These are phyloP conservation scores for Chrysoporthe cubensis DNA, from an alignment of 2,329 filamentous ascomycete genomes.

Conservation along the genomic window DNA sequence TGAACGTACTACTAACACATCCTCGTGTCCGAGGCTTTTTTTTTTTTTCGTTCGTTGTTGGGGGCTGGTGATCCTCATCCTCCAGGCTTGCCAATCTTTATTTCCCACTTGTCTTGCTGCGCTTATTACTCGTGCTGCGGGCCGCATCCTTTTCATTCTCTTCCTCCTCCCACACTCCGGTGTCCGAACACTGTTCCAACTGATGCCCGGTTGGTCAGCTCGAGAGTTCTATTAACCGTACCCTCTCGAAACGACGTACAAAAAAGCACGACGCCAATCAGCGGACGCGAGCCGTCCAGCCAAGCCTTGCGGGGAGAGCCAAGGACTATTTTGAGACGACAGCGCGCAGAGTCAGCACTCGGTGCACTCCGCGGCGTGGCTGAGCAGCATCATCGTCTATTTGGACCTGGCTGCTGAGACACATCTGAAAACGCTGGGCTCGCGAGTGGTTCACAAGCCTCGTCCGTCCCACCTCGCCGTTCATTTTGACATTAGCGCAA, in stretches of 20 bases:
- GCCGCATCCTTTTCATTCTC: background rate
- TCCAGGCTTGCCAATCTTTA: slow-evolving; percentile 13
- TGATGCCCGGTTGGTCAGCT: background rate
- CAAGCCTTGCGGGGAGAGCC: background rate
- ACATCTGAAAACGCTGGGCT: slow-evolving; percentile 1
- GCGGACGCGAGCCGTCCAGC: slow-evolving; percentile 3
- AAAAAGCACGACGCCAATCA: slow-evolving; percentile 8
- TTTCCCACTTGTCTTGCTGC: background rate
- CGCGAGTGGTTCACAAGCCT: background rate
- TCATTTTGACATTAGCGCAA: background rate
- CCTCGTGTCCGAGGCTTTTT: background rate
- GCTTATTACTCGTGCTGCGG: background rate
- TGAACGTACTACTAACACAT: background rate
- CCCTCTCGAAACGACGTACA: background rate
- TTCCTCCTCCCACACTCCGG: background rate
- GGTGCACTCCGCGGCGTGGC: slow-evolving; percentile 18
- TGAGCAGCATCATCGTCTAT: slow-evolving; percentile 15
- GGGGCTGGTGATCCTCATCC: slow-evolving; percentile 18
- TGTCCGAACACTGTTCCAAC: background rate
- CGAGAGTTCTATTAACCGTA: background rate
- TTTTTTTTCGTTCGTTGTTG: slow-evolving; percentile 3
- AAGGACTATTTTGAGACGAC: background rate
- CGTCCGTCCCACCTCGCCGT: background rate
- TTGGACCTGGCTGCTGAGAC: background rate
- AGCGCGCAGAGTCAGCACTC: slow-evolving; percentile 6